Evolutionary conservation across 2,329 filamentous ascomycete genomes (phyloP), one percentile per base, ranked within the genome.

Genomic region (Fusarium xylarioides): DNA sequence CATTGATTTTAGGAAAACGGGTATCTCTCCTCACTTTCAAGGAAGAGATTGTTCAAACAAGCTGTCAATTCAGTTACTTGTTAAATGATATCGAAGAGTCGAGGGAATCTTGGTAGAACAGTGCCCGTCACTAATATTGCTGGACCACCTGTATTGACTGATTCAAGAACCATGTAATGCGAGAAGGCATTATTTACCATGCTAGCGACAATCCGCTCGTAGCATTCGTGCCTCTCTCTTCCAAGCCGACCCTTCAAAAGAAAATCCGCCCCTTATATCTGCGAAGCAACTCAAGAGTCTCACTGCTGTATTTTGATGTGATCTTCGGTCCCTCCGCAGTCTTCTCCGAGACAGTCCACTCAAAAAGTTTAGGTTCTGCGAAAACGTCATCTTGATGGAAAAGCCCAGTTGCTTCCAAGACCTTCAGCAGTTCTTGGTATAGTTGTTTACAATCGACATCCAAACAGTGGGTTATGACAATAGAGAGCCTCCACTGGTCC

Each of bases 71-170:
- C 9, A 1, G 18, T 46, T 8, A 46, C 8, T 28, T 19, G 12
- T 14, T 1, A 19, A 46, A 4, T 10, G 18, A 11, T 28, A 32
- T 2, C 10, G 3, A n/a, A 49, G 21, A 32, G 15, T 11, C 4
- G 18, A 28, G 0, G 11, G 2, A 28, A 5, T 15, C 9, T 15
- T 28, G 0, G 3, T 3, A 7, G 18, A 28, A 15, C 4, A 28
- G 10, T 21, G 18, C 4, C 12, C 15, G 10, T 18, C 2, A 18
- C 15, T 5, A 11, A 32, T 12, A 5, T n/a, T 49, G 19, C 21
- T 28, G 2, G 5, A 4, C 43, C 7, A 6, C 18, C 3, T 11
- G 7, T 12, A 11, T 26, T 11, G 15, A 11, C 18, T 42, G 37
- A 38, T 21, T n/a, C 6, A 43, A 18, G 10, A 43, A 23, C 23